phyloP scores from a whole-genome alignment of 805 yeast species.

The Middelhovenomyces tepae region DNA sequence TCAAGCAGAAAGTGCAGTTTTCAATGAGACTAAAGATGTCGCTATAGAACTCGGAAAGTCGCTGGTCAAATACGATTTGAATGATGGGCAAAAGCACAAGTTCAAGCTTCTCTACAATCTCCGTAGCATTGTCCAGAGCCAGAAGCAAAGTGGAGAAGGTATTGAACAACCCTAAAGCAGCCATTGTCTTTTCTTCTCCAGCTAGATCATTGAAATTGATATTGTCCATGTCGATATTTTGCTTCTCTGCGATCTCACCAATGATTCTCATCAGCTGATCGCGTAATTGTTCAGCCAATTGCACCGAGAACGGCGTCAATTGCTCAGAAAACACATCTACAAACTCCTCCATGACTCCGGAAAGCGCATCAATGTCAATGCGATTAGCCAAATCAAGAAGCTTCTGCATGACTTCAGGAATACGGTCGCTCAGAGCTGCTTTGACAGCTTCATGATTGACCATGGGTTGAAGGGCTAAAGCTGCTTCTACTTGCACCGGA shows the following conservation, averaged over 20 bases:
- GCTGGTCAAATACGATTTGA: constrained; percentile 53
- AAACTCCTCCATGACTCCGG: constrained; percentile 91
- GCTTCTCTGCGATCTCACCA: constrained; percentile 52
- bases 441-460: constrained; percentile 56
- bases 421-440: constrained; percentile 56
- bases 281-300: constrained; percentile 45
- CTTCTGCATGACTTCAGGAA: constrained; percentile 75
- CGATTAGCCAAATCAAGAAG: constrained; percentile 65
- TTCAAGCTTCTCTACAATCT: constrained; percentile 55
- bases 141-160: constrained; percentile 75
- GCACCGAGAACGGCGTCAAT: constrained; percentile 83
- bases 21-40: constrained; percentile 73
- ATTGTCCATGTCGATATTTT: constrained; percentile 32
- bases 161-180: constrained; percentile 72
- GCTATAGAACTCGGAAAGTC: constrained; percentile 62
- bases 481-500: constrained; percentile 78
- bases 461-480: constrained; percentile 77
- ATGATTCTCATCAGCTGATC: constrained; percentile 69
- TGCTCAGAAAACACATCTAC: constrained; percentile 84
- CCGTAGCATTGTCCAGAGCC: constrained; percentile 73
- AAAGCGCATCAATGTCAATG: constrained; percentile 77
- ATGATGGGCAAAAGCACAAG: constrained; percentile 63
- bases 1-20: constrained; percentile 52
- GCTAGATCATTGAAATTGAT: constrained; percentile 31
- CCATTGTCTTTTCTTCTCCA: constrained; percentile 62